Evolutionary conservation across 2,329 filamentous ascomycete species (phyloP).

Genomic region (Helicocarpus griseus): DNA sequence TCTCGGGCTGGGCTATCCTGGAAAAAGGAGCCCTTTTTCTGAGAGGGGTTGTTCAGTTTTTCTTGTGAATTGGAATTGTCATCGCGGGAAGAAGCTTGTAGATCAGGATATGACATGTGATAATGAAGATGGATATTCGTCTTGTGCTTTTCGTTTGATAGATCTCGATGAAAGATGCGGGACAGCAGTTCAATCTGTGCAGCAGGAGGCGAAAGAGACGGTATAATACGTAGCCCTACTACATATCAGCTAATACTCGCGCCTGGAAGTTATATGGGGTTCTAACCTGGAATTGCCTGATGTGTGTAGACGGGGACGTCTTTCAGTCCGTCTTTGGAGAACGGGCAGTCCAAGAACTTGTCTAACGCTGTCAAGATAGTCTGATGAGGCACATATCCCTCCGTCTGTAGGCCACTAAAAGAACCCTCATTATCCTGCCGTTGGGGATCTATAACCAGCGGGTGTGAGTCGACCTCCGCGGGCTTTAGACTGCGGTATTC

Average conservation of each 20-base stretch:
- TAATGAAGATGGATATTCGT: slow-evolving; percentile 90
- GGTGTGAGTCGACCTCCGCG: slow-evolving; percentile 41
- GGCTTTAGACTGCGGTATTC: slow-evolving; percentile 54
- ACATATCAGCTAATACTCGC: slow-evolving; percentile 12
- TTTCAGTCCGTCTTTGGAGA: slow-evolving; percentile 11
- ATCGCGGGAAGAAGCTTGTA: neutral
- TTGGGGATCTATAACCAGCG: slow-evolving; percentile 48
- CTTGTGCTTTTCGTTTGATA: slow-evolving; percentile 62
- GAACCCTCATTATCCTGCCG: slow-evolving; percentile 25
- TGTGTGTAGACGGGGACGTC: slow-evolving; percentile 29
- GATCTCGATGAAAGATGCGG: slow-evolving; percentile 66
- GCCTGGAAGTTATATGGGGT: no score
- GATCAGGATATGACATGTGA: slow-evolving; percentile 51
- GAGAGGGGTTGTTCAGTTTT: slow-evolving; percentile 22
- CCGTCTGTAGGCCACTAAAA: slow-evolving; percentile 18
- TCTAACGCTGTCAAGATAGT: slow-evolving; percentile 24
- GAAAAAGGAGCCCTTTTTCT: slow-evolving; percentile 39
- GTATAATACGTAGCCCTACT: slow-evolving; percentile 68
- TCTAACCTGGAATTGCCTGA: slow-evolving; percentile 28
- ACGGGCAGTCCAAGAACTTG: slow-evolving; percentile 18
- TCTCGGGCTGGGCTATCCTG: slow-evolving; percentile 36
- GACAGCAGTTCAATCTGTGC: slow-evolving; percentile 63
- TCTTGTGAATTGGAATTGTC: neutral
- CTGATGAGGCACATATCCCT: slow-evolving; percentile 21
- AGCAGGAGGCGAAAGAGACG: slow-evolving; percentile 58